Evolutionary conservation across 2,329 filamentous ascomycete species (phyloP).

Genomic region (Massarina eburnea): DNA sequence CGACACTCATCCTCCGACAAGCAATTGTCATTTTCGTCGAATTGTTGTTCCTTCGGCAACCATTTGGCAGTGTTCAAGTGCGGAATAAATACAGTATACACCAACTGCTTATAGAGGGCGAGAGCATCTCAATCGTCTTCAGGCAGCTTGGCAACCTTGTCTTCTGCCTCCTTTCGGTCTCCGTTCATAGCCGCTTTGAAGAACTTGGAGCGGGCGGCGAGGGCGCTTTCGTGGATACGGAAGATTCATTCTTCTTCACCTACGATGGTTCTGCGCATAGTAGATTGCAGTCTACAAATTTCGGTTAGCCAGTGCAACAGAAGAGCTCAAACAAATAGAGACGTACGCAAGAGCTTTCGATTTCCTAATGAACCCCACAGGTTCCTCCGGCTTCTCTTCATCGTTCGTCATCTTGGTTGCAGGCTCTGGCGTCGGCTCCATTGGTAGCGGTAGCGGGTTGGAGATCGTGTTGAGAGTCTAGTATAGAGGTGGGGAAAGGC

Average conservation of each 20-base stretch:
- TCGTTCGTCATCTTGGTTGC: background rate
- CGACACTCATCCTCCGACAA: background rate
- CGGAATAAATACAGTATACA: constrained; percentile 4
- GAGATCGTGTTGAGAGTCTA: background rate
- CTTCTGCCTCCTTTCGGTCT: constrained; percentile 8
- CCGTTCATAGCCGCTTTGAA: constrained; percentile 4
- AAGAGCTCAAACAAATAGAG: too few relatives aligned
- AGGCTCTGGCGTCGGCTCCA: background rate
- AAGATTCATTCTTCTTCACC: constrained; percentile 2
- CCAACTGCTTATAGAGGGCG: constrained; percentile 6
- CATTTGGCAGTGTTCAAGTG: background rate
- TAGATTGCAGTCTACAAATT: background rate
- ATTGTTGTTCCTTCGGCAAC: background rate
- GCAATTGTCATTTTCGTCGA: background rate
- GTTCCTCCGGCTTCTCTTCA: background rate
- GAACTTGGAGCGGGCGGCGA: constrained; percentile 9
- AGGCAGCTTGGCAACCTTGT: constrained; percentile 6
- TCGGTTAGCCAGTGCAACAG: background rate
- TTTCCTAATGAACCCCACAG: background rate
- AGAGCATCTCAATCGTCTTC: constrained; percentile 9
- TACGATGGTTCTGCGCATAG: constrained; percentile 1
- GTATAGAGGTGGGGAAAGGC: background rate
- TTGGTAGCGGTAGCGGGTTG: background rate
- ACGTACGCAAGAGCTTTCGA: constrained; percentile 1
- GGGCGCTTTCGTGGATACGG: constrained; percentile 2